Evolutionary conservation across 768 basidiomycete species (phyloP).

Genomic region (Calocera viscosa): DNA sequence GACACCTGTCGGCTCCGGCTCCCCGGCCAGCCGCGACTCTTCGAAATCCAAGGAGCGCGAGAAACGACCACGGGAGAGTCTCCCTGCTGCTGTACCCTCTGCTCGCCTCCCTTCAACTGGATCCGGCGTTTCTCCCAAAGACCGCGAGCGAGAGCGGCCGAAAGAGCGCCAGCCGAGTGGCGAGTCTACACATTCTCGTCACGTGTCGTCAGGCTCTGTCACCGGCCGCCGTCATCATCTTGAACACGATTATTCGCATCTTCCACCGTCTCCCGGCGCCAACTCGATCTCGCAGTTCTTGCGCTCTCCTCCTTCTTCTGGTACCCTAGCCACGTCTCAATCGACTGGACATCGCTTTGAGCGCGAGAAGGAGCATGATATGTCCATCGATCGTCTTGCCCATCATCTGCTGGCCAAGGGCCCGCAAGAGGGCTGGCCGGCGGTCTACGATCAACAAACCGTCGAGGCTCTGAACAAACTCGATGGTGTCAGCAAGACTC

Average conservation of each 20-base stretch:
- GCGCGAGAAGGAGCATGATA: not conserved
- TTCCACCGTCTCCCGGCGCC: conserved; percentile 85
- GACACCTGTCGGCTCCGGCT: not conserved
- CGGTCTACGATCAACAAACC: conserved; percentile 75
- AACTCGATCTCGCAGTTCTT: conserved; percentile 77
- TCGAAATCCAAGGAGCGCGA: conserved; percentile 13
- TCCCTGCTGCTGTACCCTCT: not conserved
- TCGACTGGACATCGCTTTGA: conserved; percentile 17
- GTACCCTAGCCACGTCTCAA: conserved; percentile 33
- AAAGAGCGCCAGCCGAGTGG: conserved; percentile 12
- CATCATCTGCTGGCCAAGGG: conserved; percentile 68
- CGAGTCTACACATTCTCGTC: not conserved
- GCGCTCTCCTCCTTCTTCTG: conserved; percentile 32
- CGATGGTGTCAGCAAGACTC: conserved; percentile 73
- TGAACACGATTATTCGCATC: conserved; percentile 66
- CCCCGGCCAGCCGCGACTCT: not conserved
- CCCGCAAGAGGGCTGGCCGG: conserved; percentile 82
- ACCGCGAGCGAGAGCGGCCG: conserved; percentile 8
- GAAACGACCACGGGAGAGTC: conserved; percentile 14
- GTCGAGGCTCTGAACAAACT: conserved; percentile 85
- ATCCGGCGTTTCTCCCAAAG: not conserved
- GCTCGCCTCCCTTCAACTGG: not conserved
- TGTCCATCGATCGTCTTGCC: conserved; percentile 35
- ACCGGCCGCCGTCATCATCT: not conserved
- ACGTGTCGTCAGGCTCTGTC: conserved; percentile 10